Conservation (phyloP, 352 stramenopile genomes). For the Pelagophyceae sp. region DNA sequence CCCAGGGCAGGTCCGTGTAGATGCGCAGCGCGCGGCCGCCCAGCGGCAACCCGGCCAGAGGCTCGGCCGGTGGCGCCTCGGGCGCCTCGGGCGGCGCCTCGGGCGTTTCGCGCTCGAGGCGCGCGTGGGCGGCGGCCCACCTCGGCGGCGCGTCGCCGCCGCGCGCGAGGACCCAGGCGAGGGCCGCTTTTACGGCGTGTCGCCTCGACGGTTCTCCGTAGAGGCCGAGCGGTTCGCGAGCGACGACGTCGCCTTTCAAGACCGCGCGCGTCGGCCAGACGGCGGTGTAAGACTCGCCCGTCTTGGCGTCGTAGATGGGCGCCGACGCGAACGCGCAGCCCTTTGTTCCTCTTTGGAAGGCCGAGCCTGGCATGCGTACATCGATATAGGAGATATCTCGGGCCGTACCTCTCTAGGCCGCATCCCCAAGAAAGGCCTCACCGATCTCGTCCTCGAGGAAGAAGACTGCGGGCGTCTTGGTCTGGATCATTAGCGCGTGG, state of each 20-base stretch:
- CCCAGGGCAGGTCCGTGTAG: background rate
- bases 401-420: background rate
- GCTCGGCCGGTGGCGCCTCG: background rate
- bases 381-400: background rate
- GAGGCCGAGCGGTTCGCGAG: background rate
- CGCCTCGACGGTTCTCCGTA: background rate
- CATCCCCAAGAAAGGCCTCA: background rate
- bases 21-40: slow-evolving; percentile 3
- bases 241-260: background rate
- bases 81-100: background rate
- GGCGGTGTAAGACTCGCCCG: background rate
- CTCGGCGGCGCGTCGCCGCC: background rate
- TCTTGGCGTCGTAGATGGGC: background rate
- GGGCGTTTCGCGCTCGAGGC: background rate
- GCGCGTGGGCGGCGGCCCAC: background rate
- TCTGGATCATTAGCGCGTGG: too few relatives aligned
- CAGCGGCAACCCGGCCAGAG: too few relatives aligned
- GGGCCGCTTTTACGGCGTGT: too few relatives aligned
- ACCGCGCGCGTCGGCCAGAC: background rate
- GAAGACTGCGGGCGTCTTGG: too few relatives aligned
- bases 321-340: background rate
- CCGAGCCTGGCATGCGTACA: background rate
- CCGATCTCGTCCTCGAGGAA: slow-evolving; percentile 16
- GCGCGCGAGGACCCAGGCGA: background rate
- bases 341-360: background rate